Conservation (phyloP, 1,284 basidiomycete genomes). For the Ganoderma boninense region DNA sequence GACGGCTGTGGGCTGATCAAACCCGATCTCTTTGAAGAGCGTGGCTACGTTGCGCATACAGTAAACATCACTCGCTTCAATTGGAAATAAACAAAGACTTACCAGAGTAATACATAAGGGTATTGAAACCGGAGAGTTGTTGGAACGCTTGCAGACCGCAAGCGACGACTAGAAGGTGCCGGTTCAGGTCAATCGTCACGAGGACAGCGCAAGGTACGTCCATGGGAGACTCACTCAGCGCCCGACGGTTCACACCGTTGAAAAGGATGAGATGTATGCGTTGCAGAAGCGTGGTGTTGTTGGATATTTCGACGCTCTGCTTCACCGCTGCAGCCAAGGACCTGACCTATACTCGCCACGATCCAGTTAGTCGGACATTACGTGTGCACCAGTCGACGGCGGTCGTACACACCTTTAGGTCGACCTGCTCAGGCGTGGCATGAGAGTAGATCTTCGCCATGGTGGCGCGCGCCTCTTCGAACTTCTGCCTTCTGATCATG, state of each 20-base stretch:
- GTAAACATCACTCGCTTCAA: background rate
- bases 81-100: background rate
- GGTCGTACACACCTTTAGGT: slow-evolving; percentile 61
- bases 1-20: slow-evolving; percentile 82
- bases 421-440: slow-evolving; percentile 70
- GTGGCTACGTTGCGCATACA: slow-evolving; percentile 53
- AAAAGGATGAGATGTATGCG: slow-evolving; percentile 63
- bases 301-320: slow-evolving; percentile 67
- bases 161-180: slow-evolving; percentile 62
- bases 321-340: slow-evolving; percentile 69
- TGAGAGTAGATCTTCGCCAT: slow-evolving; percentile 73
- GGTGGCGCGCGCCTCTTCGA: slow-evolving; percentile 57
- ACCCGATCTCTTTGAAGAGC: slow-evolving; percentile 83
- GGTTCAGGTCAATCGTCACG: slow-evolving; percentile 5
- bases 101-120: slow-evolving; percentile 76
- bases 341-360: slow-evolving; percentile 52
- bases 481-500: slow-evolving; percentile 62
- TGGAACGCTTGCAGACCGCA: slow-evolving; percentile 86
- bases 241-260: slow-evolving; percentile 70
- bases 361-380: background rate
- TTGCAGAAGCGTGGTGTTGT: slow-evolving; percentile 68
- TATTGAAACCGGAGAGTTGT: slow-evolving; percentile 79
- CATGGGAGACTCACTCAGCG: slow-evolving; percentile 61
- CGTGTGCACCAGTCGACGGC: background rate
- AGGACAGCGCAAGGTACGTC: background rate